Evolutionary conservation across 2,329 filamentous ascomycete genomes (phyloP).

Genomic region (Ascochyta lentis): DNA sequence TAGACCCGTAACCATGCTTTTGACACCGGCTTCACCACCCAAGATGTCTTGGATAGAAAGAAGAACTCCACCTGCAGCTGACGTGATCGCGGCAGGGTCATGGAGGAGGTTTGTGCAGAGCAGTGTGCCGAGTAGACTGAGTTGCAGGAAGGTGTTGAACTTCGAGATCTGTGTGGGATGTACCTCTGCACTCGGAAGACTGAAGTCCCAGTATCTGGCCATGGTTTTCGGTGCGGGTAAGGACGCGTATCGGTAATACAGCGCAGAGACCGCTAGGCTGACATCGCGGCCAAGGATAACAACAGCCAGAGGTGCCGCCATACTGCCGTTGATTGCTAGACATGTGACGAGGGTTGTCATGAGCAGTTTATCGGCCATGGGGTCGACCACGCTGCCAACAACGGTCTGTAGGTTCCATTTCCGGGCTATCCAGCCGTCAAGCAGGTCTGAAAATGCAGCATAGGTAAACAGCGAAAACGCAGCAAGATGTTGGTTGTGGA

Average conservation of each 20-base stretch:
- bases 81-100: slow-evolving; percentile 61
- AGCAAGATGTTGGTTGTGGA: slow-evolving; percentile 79
- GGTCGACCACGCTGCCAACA: slow-evolving; percentile 85
- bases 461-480: slow-evolving; percentile 90
- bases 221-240: slow-evolving; percentile 94
- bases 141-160: slow-evolving; percentile 89
- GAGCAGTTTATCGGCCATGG: slow-evolving; percentile 94
- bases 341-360: slow-evolving; percentile 94
- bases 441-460: slow-evolving; percentile 86
- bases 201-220: slow-evolving; percentile 95
- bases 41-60: slow-evolving; percentile 33
- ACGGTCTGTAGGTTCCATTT: slow-evolving; percentile 89
- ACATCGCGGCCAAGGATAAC: slow-evolving; percentile 90
- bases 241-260: slow-evolving; percentile 96
- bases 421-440: slow-evolving; percentile 94
- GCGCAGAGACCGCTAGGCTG: slow-evolving; percentile 80
- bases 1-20: slow-evolving; percentile 44
- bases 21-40: slow-evolving; percentile 45
- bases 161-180: slow-evolving; percentile 85
- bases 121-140: slow-evolving; percentile 83
- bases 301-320: slow-evolving; percentile 86
- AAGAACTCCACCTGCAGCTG: slow-evolving; percentile 38
- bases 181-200: slow-evolving; percentile 84
- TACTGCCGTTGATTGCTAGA: slow-evolving; percentile 78
- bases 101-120: slow-evolving; percentile 79